phyloP scores from a whole-genome alignment of 2,329 filamentous ascomycete genomes.

The Neobulgaria alba region DNA sequence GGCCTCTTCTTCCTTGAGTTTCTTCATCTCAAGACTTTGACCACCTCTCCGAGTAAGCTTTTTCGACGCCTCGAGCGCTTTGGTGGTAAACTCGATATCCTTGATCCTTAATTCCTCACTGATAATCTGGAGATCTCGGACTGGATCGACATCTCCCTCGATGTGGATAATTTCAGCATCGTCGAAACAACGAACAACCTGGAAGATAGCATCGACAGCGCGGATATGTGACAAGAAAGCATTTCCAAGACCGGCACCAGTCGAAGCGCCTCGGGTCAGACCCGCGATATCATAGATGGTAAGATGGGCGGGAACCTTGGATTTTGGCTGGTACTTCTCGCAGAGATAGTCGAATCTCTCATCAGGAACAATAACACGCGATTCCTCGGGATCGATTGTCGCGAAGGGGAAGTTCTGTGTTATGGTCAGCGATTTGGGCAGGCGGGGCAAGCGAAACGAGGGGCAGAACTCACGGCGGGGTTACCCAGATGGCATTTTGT shows the following conservation, averaged over 20 bases:
- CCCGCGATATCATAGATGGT: slow-evolving; percentile 99
- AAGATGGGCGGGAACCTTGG: slow-evolving; percentile 89
- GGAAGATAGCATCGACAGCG: slow-evolving; percentile 95
- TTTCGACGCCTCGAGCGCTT: slow-evolving; percentile 81
- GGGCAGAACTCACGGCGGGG: slow-evolving; percentile 64
- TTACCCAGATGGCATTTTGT: slow-evolving; percentile 97
- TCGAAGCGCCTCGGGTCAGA: slow-evolving; percentile 90
- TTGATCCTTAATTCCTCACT: slow-evolving; percentile 93
- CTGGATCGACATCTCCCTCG: slow-evolving; percentile 94
- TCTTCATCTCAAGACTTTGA: slow-evolving; percentile 96
- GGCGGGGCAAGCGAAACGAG: slow-evolving; percentile 21
- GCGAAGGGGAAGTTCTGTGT: slow-evolving; percentile 92
- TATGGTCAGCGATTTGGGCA: slow-evolving; percentile 10
- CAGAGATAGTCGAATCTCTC: slow-evolving; percentile 93
- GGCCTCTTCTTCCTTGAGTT: slow-evolving; percentile 87
- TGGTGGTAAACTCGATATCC: slow-evolving; percentile 97
- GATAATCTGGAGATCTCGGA: slow-evolving; percentile 92
- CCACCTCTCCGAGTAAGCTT: slow-evolving; percentile 95
- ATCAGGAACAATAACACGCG: slow-evolving; percentile 93
- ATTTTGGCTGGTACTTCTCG: slow-evolving; percentile 97
- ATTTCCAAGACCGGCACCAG: slow-evolving; percentile 94
- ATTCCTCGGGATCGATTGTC: slow-evolving; percentile 97
- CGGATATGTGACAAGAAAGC: slow-evolving; percentile 98
- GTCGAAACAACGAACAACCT: slow-evolving; percentile 94
- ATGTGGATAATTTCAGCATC: slow-evolving; percentile 99